Evolutionary conservation across 495 filamentous ascomycete species (phyloP).

Genomic region (Penicillium cataractarum): DNA sequence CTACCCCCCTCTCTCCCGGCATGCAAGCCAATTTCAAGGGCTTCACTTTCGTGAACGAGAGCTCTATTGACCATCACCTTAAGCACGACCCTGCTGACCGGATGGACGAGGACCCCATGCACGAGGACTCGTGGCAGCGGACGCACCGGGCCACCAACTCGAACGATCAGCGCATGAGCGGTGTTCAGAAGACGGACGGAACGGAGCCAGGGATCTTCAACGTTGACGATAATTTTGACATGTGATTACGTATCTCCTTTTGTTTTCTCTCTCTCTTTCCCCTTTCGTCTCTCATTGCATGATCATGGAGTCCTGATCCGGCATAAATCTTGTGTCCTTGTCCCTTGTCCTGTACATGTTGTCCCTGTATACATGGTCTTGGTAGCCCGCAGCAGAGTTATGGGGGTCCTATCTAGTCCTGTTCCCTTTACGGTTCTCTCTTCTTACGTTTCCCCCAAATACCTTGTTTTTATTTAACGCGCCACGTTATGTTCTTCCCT

Average conservation of each 20-base stretch:
- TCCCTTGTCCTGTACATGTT: constrained; percentile 43
- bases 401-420: constrained; percentile 20
- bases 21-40: constrained; percentile 98
- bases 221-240: constrained; percentile 70
- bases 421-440: background rate
- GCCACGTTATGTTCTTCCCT: background rate
- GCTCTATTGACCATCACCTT: constrained; percentile 90
- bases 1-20: constrained; percentile 87
- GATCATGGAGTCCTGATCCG: constrained; percentile 50
- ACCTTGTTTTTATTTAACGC: background rate
- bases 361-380: constrained; percentile 33
- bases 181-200: constrained; percentile 68
- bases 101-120: constrained; percentile 74
- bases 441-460: background rate
- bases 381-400: constrained; percentile 27
- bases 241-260: constrained; percentile 46
- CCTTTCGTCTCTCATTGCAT: constrained; percentile 35
- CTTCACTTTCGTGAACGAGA: constrained; percentile 98
- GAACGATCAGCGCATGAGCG: constrained; percentile 69
- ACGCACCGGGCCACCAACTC: constrained; percentile 41
- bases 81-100: constrained; percentile 60
- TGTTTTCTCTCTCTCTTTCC: constrained; percentile 27
- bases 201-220: constrained; percentile 73
- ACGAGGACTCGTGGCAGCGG: constrained; percentile 52
- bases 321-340: constrained; percentile 31